phyloP scores from a whole-genome alignment of 2,329 filamentous ascomycete genomes.

The Aphanocladium album region DNA sequence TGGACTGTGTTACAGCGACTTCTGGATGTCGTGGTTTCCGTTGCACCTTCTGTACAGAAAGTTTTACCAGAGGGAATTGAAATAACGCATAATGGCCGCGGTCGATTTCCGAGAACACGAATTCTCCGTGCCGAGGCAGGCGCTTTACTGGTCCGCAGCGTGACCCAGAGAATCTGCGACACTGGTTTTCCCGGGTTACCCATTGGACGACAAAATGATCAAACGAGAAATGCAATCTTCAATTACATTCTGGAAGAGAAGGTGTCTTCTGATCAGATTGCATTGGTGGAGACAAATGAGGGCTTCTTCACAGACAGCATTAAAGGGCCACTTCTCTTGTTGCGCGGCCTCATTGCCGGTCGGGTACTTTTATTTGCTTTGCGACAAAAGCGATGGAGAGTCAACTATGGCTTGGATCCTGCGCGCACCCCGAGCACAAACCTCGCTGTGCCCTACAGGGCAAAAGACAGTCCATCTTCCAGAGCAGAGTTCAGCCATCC shows the following conservation, averaged over 20 bases:
- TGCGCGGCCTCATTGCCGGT: conserved; percentile 52
- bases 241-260: neutral
- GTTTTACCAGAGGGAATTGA: neutral
- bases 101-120: conserved; percentile 3
- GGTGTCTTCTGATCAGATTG: neutral
- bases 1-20: conserved; percentile 49
- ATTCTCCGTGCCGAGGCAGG: neutral
- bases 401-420: conserved; percentile 56
- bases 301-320: neutral
- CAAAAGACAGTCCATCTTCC: conserved; percentile 51
- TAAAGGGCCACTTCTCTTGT: conserved; percentile 21
- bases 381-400: conserved; percentile 56
- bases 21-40: neutral
- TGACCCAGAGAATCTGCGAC: neutral
- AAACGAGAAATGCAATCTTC: neutral
- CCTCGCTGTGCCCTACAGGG: conserved; percentile 54
- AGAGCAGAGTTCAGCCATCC: conserved; percentile 60
- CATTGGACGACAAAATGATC: conserved; percentile 30
- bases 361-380: conserved; percentile 52
- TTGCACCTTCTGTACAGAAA: neutral
- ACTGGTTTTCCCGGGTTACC: conserved; percentile 36
- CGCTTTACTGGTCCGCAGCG: neutral
- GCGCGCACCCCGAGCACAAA: conserved; percentile 34
- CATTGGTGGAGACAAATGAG: neutral
- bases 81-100: neutral